Percentiles rank a stretch among this genome's conserved stretches.
Conservation (phyloP, 352 stramenopile genomes). For the Pilasporangium apinafurcum region DNA sequence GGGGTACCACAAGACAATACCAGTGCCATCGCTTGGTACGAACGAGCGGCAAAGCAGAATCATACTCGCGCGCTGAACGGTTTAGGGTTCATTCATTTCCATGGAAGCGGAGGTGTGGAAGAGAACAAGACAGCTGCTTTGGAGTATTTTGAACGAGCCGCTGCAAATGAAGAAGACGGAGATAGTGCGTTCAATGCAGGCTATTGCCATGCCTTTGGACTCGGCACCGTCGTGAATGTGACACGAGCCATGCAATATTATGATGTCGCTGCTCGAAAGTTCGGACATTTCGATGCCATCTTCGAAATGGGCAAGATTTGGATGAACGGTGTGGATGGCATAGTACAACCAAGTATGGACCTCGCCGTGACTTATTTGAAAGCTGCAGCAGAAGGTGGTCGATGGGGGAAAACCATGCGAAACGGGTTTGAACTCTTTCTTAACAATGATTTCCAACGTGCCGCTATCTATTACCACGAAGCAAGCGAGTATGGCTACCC, state of each 20-base stretch:
- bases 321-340: slow-evolving; percentile 20
- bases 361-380: slow-evolving; percentile 41
- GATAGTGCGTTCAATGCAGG: slow-evolving; percentile 90
- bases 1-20: slow-evolving; percentile 59
- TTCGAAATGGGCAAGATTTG: slow-evolving; percentile 64
- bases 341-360: slow-evolving; percentile 12
- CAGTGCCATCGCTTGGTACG: slow-evolving; percentile 72
- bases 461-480: slow-evolving; percentile 57
- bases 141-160: slow-evolving; percentile 78
- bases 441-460: slow-evolving; percentile 26
- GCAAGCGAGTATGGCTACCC: slow-evolving; percentile 52
- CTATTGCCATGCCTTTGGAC: slow-evolving; percentile 65
- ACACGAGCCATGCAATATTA: slow-evolving; percentile 60
- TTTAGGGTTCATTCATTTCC: slow-evolving; percentile 87
- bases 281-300: slow-evolving; percentile 85
- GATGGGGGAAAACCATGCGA: slow-evolving; percentile 49
- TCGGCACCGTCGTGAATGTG: slow-evolving; percentile 50
- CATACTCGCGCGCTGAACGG: slow-evolving; percentile 83
- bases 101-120: slow-evolving; percentile 49
- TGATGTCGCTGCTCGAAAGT: slow-evolving; percentile 44
- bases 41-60: slow-evolving; percentile 57
- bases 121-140: slow-evolving; percentile 80
- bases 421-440: slow-evolving; percentile 65
- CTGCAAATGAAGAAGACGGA: slow-evolving; percentile 64
- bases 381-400: slow-evolving; percentile 51